Evolutionary conservation across 768 basidiomycete species (phyloP).

Genomic region (Russula earlei): DNA sequence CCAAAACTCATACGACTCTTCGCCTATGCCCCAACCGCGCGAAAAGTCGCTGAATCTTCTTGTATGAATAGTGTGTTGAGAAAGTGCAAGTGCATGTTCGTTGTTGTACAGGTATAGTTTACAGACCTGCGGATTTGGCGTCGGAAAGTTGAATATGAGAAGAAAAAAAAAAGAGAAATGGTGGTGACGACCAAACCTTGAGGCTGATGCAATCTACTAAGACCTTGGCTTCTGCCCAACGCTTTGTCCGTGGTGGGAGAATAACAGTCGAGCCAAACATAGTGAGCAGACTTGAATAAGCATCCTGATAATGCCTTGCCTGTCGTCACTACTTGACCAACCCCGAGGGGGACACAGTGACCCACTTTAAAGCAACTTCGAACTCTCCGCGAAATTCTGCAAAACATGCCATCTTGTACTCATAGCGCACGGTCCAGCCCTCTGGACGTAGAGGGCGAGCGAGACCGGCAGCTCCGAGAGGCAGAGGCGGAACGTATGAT

Average conservation of each 20-base stretch:
- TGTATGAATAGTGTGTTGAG: constrained; percentile 79
- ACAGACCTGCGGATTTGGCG: constrained; percentile 46
- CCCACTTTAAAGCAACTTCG: constrained; percentile 86
- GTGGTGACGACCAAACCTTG: constrained; percentile 67
- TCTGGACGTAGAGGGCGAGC: constrained; percentile 63
- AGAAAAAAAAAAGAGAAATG: neutral
- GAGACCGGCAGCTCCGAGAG: constrained; percentile 31
- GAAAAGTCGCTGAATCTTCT: constrained; percentile 80
- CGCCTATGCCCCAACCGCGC: constrained; percentile 89
- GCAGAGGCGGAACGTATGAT: constrained; percentile 43
- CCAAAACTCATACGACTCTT: constrained; percentile 96
- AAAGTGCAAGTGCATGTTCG: constrained; percentile 71
- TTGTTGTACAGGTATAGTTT: constrained; percentile 89
- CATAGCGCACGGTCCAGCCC: constrained; percentile 95
- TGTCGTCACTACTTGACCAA: constrained; percentile 8
- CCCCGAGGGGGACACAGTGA: constrained; percentile 18
- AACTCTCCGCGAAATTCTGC: constrained; percentile 91
- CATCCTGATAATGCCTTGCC: constrained; percentile 86
- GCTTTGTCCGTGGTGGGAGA: constrained; percentile 85
- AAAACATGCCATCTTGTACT: constrained; percentile 96
- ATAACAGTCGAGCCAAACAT: constrained; percentile 88
- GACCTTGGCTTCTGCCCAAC: constrained; percentile 98
- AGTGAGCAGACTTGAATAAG: constrained; percentile 69
- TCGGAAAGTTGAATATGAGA: neutral
- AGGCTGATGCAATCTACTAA: constrained; percentile 88